Evolutionary conservation across 352 stramenopile genomes (phyloP).

Genomic region (Blastocystis sp.): DNA sequence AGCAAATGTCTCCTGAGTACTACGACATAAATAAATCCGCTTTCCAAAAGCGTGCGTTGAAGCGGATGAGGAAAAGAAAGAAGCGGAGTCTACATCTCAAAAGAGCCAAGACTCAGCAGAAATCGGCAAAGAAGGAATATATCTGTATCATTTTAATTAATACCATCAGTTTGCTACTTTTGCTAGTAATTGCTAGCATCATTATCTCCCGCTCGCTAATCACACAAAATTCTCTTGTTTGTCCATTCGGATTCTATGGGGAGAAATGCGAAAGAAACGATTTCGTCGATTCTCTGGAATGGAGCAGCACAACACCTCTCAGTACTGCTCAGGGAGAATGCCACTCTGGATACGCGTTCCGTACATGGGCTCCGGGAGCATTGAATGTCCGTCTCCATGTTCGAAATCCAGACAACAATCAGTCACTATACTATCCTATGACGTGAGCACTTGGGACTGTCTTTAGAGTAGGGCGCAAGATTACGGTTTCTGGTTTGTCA

Average conservation of each 20-base stretch:
- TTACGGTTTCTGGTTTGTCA: constrained; percentile 36
- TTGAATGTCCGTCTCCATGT: background rate
- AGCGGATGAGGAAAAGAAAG: background rate
- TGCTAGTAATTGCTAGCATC: background rate
- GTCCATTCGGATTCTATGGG: background rate
- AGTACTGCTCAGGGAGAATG: background rate
- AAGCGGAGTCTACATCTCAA: background rate
- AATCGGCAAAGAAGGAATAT: background rate
- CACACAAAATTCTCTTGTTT: background rate
- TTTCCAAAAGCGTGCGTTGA: background rate
- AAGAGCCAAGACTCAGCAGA: background rate
- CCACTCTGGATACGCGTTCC: background rate
- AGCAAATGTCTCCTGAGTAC: constrained; percentile 11
- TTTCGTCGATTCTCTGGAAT: background rate
- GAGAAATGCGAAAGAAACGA: constrained; percentile 31
- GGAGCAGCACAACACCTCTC: background rate
- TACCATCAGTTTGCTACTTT: background rate
- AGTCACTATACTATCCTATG: background rate
- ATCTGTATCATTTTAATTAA: background rate
- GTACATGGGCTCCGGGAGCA: constrained; percentile 34
- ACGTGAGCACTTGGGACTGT: background rate
- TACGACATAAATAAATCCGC: background rate
- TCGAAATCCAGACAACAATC: too few relatives aligned
- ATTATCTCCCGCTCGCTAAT: background rate
- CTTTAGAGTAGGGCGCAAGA: background rate